A percentile compares a stretch with the other conserved stretches of the same genome.
Evolutionary conservation across 148 eudicot species (phyloP).

Genomic region (Camellia sinensis): DNA sequence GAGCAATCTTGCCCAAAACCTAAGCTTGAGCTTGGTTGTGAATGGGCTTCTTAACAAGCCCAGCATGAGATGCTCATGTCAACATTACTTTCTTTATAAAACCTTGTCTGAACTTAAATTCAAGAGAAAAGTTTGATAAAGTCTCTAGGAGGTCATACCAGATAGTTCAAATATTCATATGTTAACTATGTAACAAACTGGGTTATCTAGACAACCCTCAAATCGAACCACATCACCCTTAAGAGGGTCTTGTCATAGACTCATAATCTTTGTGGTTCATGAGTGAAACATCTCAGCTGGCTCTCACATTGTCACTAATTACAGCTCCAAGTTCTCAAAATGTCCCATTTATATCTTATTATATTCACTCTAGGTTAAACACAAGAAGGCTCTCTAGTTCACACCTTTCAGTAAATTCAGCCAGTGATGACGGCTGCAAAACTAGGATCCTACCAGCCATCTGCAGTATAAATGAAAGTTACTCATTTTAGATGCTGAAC

Average conservation of each 20-base stretch:
- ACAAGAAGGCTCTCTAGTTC: background rate
- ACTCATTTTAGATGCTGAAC: background rate
- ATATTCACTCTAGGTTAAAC: background rate
- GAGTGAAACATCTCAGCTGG: background rate
- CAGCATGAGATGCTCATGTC: background rate
- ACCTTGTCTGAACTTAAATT: background rate
- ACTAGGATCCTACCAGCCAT: constrained; percentile 90
- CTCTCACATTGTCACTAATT: background rate
- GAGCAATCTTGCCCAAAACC: background rate
- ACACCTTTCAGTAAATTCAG: constrained; percentile 79
- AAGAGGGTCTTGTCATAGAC: background rate
- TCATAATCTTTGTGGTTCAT: background rate
- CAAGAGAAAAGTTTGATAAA: background rate
- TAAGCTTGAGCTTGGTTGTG: background rate
- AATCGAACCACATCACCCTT: no score
- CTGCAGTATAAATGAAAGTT: constrained; percentile 34
- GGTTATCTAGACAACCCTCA: background rate
- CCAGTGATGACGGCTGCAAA: constrained; percentile 66
- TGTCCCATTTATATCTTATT: constrained; percentile 9
- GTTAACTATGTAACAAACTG: background rate
- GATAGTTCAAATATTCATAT: background rate
- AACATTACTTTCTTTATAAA: background rate
- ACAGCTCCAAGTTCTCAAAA: background rate
- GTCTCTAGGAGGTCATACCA: background rate
- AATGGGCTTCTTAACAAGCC: background rate